Base-by-base conservation (phyloP, 2,329 filamentous ascomycete species). In the Exophiala aquamarina region DNA sequence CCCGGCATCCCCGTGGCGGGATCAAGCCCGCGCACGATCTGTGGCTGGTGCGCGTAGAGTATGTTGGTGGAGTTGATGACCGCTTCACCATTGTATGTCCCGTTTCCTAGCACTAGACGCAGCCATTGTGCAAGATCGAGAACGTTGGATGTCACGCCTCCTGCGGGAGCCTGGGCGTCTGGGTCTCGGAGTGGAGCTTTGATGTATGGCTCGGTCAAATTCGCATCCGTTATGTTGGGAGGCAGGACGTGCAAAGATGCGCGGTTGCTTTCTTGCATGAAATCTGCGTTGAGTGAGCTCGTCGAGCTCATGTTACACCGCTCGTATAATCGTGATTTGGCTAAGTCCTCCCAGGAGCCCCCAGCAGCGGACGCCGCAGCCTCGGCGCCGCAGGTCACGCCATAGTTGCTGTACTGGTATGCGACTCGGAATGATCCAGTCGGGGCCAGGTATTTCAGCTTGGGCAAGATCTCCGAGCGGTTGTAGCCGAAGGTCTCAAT, bases 351-450 rank as follows among this genome's bases (percentile, higher is more conserved):
- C 41, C 41, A 44, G 13, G 28, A 20, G 4, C 33, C 15, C 6
- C 32, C 32, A 8, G 32, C 32, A n/a, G 29, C 32, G n/a, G 29
- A 13, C 13, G 29, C 32, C 5, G 41, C 32, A 4, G 41, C 29
- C 17, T 35, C 19, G 18, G 41, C 41, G 7, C 29, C 41, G 10
- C 17, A 17, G 15, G 41, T 44, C 17, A 44, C 35, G n/a, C 41
- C 41, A 18, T 44, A 44, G 32, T 44, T 44, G 41, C 41, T 44
- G 15, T 44, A 44, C n/a, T 34, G 29, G n/a, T 44, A 44, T 4
- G 21, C 15, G 14, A 41, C 15, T 29, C 38, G 21, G 31, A 44
- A 44, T 13, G 28, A n/a, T 3, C 41, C 41, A 4, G 32, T 34
- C 3, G 41, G 41, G 5, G 11, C 9, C 28, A 44, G 29, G 14